Evolutionary conservation across 257 asterid species (phyloP).

Genomic region (Gynochthodes officinalis): DNA sequence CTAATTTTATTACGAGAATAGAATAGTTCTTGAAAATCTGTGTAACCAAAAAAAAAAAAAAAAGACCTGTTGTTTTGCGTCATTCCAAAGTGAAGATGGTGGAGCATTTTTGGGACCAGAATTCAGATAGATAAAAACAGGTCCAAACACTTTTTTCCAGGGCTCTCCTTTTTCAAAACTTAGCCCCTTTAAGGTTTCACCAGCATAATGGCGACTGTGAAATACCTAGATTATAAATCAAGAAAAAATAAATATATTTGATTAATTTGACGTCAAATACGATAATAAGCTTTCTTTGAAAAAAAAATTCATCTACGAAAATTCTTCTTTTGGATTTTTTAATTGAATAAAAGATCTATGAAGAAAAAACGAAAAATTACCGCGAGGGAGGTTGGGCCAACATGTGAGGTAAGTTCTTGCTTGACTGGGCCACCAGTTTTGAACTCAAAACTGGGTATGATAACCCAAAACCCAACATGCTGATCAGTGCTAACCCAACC

Average conservation of each 20-base stretch:
- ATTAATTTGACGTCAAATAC: no score
- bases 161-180: conserved; percentile 54
- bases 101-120: conserved; percentile 37
- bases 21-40: no score
- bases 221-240: conserved; percentile 40
- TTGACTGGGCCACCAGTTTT: conserved; percentile 33
- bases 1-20: background rate
- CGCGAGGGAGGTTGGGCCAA: conserved; percentile 29
- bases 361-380: no score
- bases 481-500: conserved; percentile 32
- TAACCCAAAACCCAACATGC: conserved; percentile 35
- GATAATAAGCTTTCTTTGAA: no score
- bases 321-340: no score
- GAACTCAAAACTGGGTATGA: conserved; percentile 35
- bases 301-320: no score
- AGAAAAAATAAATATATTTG: no score
- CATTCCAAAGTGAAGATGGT: conserved; percentile 56
- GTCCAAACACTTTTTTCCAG: conserved; percentile 87
- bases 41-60: background rate
- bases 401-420: conserved; percentile 45
- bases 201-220: conserved; percentile 63
- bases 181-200: conserved; percentile 47
- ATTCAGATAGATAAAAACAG: conserved; percentile 66
- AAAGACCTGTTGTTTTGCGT: conserved; percentile 67
- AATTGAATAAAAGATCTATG: no score